Base-by-base conservation (phyloP, 495 filamentous ascomycete species). In the Tuber umbilicatum region DNA sequence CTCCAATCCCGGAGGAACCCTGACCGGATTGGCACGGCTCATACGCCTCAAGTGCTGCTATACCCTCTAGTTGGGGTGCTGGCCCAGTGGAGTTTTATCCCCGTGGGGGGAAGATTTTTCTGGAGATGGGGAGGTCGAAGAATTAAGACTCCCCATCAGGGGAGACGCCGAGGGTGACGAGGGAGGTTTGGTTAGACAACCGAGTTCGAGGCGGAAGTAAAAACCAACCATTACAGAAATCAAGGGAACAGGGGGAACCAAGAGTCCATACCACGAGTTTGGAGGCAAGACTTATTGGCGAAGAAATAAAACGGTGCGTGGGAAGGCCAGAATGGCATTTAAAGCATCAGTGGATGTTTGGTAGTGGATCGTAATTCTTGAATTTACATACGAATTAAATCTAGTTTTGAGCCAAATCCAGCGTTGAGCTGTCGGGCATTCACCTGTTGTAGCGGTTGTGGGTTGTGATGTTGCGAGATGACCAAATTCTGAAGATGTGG, bases 1-100 rank as follows among this genome's bases (percentile, higher is more conserved):
- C 94, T 12, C 94, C 94, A 1, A 97, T 97, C 73, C 91, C 90
- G 1, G 94, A 97, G 83, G 94, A 97, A 81, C 89, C 43, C 85
- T 88, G 70, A 12, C 73, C 70, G n/a, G 77, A 72, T 67, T 85
- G 88, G 21, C 88, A 90, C 81, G 88, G 87, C 31, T 94, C 92
- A 0, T 92, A 90, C 80, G 93, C 93, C 12, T 96, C 94, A 10
- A 97, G 93, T 82, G 88, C 89, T 71, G 91, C 89, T 0, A 92
- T 96, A 73, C 93, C 93, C 2, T 87, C 88, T 12, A 90, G 87
- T 78, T 94, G 91, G 89, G 87, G 21, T 12, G 38, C 55, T 70
- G 37, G 41, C 41, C 69, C 76, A n/a, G n/a, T 73, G 39, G 69
- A 75, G 42, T 75, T 74, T 38, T 74, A 79, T 71, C 43, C 42